A percentile compares a stretch with the other conserved stretches of the same genome.
phyloP scores from a whole-genome alignment of 1,284 basidiomycete genomes.

The Volvariella volvacea region DNA sequence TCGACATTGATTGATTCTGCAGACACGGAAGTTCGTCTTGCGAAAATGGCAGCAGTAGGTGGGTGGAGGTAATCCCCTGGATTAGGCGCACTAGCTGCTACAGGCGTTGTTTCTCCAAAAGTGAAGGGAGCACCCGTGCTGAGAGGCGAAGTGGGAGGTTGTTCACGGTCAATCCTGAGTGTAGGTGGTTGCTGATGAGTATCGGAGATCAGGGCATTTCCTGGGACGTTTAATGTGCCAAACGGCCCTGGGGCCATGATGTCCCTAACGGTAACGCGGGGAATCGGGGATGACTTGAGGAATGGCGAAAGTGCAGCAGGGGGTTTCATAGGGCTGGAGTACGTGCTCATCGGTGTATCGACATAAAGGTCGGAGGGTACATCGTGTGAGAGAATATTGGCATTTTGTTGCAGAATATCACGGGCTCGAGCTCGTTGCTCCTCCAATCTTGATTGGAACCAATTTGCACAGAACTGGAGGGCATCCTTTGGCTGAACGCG shows the following conservation, averaged over 20 bases:
- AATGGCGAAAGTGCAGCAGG: slow-evolving; percentile 33
- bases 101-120: slow-evolving; percentile 15
- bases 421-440: slow-evolving; percentile 72
- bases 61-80: slow-evolving; percentile 59
- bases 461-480: slow-evolving; percentile 92
- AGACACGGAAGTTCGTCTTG: slow-evolving; percentile 89
- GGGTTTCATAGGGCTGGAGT: not conserved
- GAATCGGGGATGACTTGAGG: slow-evolving; percentile 39
- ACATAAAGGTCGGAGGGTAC: slow-evolving; percentile 54
- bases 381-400: slow-evolving; percentile 38
- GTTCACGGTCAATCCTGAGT: slow-evolving; percentile 51
- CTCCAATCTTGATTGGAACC: slow-evolving; percentile 87
- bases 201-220: slow-evolving; percentile 62
- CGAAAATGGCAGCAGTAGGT: slow-evolving; percentile 74
- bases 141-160: slow-evolving; percentile 58
- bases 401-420: slow-evolving; percentile 51
- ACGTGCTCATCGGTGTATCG: slow-evolving; percentile 40
- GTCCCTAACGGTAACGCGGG: slow-evolving; percentile 43
- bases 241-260: slow-evolving; percentile 61
- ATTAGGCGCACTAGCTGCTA: slow-evolving; percentile 37
- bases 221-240: slow-evolving; percentile 69
- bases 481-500: slow-evolving; percentile 84
- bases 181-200: slow-evolving; percentile 38
- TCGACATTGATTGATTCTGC: slow-evolving; percentile 95
- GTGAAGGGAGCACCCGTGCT: slow-evolving; percentile 31